These are phyloP conservation scores for Annona squamosa DNA, from an alignment of 164 flowering plant species.

Conservation along the genomic window DNA sequence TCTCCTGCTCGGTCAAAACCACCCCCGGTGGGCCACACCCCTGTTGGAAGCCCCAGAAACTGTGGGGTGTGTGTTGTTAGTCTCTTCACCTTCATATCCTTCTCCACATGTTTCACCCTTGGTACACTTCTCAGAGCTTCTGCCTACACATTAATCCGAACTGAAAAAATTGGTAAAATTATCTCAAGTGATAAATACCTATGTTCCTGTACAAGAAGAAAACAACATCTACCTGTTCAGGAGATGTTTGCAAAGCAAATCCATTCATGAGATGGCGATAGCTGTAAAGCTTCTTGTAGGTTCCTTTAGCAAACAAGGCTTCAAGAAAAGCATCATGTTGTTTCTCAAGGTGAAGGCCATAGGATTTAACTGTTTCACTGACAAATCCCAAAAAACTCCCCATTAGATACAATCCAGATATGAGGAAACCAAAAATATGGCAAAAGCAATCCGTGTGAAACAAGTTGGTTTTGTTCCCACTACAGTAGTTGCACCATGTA, in stretches of 20 bases:
- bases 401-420: not conserved
- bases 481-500: too few relatives aligned
- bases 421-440: not conserved
- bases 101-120: slow-evolving; percentile 80
- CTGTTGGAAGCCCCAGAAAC: slow-evolving; percentile 97
- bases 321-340: slow-evolving; percentile 93
- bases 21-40: slow-evolving; percentile 99
- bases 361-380: slow-evolving; percentile 74
- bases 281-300: slow-evolving; percentile 87
- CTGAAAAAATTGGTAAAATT: not conserved
- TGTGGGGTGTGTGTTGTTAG: slow-evolving; percentile 96
- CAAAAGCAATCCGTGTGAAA: not conserved
- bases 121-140: slow-evolving; percentile 66
- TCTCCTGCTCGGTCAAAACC: slow-evolving; percentile 94
- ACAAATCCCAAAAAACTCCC: not conserved
- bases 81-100: slow-evolving; percentile 89
- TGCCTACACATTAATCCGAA: slow-evolving; percentile 54
- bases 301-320: slow-evolving; percentile 61
- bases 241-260: slow-evolving; percentile 73
- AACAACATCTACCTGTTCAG: slow-evolving; percentile 67
- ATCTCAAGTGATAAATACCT: not conserved
- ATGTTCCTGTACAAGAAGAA: not conserved
- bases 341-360: slow-evolving; percentile 73
- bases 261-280: slow-evolving; percentile 91
- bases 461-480: not conserved